A percentile compares a stretch with the other conserved stretches of the same genome.
phyloP scores from a whole-genome alignment of 2,329 filamentous ascomycete species.

The Aspergillus sp. region DNA sequence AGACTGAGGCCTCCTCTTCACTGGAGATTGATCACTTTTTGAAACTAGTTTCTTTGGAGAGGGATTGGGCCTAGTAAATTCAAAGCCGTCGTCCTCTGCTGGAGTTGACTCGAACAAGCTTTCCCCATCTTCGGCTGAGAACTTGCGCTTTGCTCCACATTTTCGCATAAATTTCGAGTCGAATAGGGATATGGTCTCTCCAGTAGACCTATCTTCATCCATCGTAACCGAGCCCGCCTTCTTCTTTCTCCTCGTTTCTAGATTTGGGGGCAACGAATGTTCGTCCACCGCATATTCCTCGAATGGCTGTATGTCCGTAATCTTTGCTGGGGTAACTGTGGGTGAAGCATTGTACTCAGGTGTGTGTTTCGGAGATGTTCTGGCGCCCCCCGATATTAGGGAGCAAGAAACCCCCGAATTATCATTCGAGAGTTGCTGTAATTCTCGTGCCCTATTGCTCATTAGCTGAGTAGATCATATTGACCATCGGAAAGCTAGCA shows the following conservation, averaged over 20 bases:
- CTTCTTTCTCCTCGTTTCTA: conserved; percentile 39
- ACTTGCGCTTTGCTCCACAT: conserved; percentile 61
- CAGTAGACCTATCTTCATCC: background rate
- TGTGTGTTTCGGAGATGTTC: conserved; percentile 29
- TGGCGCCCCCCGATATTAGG: conserved; percentile 39
- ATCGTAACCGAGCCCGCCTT: conserved; percentile 14
- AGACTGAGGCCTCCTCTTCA: conserved; percentile 22
- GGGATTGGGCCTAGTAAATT: conserved; percentile 36
- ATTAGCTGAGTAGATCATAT: conserved; percentile 6
- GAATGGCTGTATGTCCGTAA: conserved; percentile 8
- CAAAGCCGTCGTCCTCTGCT: conserved; percentile 37
- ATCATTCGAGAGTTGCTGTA: conserved; percentile 35
- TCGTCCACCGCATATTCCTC: conserved; percentile 23
- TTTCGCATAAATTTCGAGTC: conserved; percentile 36
- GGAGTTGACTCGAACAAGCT: conserved; percentile 23
- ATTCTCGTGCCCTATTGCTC: conserved; percentile 39
- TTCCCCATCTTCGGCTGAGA: conserved; percentile 58
- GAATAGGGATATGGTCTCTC: conserved; percentile 4
- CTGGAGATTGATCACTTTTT: conserved; percentile 19
- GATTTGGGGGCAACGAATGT: conserved; percentile 32
- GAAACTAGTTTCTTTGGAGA: conserved; percentile 22
- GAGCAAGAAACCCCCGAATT: conserved; percentile 33
- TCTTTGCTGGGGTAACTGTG: conserved; percentile 8
- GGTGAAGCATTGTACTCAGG: conserved; percentile 37
- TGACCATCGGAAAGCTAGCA: background rate